Conservation (phyloP, 495 filamentous ascomycete genomes). For the Echria macrotheca region DNA sequence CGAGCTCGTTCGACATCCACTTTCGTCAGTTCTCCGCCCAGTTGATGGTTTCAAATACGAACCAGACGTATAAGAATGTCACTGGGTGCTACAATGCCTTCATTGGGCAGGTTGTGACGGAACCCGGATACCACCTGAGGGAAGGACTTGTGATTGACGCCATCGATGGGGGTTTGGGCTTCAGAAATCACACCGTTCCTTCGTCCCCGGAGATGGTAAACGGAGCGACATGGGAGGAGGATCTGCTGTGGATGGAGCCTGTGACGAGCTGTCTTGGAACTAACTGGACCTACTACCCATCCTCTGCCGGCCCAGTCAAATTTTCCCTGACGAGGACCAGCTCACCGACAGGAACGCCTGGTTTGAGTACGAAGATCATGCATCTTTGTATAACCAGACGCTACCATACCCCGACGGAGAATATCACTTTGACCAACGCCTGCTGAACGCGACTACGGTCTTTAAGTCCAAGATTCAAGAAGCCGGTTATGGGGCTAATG, state of each 20-base stretch:
- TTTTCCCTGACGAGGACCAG: too few species aligned
- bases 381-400: neutral
- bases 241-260: neutral
- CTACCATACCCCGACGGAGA: neutral
- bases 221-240: neutral
- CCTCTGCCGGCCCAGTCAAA: too few species aligned
- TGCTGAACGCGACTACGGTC: neutral
- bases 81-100: neutral
- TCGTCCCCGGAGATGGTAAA: neutral
- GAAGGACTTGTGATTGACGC: constrained; percentile 4
- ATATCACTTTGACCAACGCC: neutral
- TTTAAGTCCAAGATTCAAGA: neutral
- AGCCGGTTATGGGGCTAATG: too few species aligned
- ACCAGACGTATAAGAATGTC: neutral
- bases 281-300: neutral
- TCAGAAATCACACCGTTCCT: constrained; percentile 3
- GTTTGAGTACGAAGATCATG: neutral
- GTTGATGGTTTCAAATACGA: neutral
- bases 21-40: neutral
- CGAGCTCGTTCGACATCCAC: constrained; percentile 1
- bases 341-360: neutral
- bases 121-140: neutral
- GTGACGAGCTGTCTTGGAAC: neutral
- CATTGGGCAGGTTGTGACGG: neutral
- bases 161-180: neutral